Conservation (phyloP, 2,329 filamentous ascomycete species). For the Colletotrichum siamense region DNA sequence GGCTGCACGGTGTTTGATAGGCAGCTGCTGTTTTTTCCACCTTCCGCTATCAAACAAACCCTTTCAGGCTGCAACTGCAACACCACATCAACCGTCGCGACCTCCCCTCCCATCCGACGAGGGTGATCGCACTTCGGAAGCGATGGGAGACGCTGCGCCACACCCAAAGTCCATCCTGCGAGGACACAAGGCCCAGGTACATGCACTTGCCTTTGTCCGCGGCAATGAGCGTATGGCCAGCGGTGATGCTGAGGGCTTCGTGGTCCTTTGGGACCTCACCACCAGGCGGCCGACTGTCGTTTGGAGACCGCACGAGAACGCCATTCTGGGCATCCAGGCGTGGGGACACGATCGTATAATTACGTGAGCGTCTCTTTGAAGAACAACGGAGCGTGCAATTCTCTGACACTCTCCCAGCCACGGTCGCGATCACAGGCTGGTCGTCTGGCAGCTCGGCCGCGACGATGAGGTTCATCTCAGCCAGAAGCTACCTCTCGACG, state of each 20-base stretch:
- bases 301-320: conserved; percentile 83
- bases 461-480: conserved; percentile 70
- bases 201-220: conserved; percentile 75
- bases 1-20: not conserved
- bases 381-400: not conserved
- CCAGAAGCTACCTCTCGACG: conserved; percentile 74
- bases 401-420: conserved; percentile 61
- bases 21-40: not conserved
- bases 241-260: conserved; percentile 88
- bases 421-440: conserved; percentile 85
- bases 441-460: conserved; percentile 78
- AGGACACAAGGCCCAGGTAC: conserved; percentile 82
- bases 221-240: conserved; percentile 80
- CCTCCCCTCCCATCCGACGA: not conserved
- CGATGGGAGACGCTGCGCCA: conserved; percentile 32
- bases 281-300: conserved; percentile 82
- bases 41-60: not conserved
- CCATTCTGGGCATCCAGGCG: conserved; percentile 75
- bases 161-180: conserved; percentile 73
- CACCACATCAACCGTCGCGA: not conserved
- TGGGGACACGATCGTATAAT: conserved; percentile 80
- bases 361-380: conserved; percentile 67
- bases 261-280: conserved; percentile 84
- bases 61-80: not conserved
- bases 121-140: not conserved